phyloP scores from a whole-genome alignment of 2,329 filamentous ascomycete species.

The Sporothrix humicola region DNA sequence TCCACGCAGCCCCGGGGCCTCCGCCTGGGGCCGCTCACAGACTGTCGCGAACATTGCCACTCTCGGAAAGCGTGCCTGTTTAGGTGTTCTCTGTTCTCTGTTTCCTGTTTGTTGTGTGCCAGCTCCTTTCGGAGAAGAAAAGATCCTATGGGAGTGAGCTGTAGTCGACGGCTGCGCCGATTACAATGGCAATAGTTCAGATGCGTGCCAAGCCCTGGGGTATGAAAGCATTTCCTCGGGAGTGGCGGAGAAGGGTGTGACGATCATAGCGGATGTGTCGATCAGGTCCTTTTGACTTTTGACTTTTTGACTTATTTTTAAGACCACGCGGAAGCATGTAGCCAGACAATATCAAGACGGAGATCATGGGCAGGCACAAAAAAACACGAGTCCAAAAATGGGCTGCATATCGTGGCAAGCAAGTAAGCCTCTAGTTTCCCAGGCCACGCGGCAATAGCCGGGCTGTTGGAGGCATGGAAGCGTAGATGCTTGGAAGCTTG shows the following conservation, averaged over 20 bases:
- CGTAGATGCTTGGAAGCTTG: too few relatives aligned
- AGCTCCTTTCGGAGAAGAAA: background rate
- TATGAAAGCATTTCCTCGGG: background rate
- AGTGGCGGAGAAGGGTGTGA: background rate
- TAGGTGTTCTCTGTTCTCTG: too few relatives aligned
- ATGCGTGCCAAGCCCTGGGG: background rate
- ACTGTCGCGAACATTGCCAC: background rate
- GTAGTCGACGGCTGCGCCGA: background rate
- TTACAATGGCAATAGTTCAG: background rate
- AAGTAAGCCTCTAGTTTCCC: background rate
- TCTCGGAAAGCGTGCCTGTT: background rate
- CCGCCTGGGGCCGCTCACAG: slow-evolving; percentile 8
- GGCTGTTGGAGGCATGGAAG: background rate
- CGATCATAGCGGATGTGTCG: background rate
- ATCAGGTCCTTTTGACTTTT: too few relatives aligned
- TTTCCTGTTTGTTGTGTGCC: too few relatives aligned
- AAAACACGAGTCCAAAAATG: too few relatives aligned
- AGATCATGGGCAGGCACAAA: background rate
- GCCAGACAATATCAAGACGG: background rate
- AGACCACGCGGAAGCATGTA: background rate
- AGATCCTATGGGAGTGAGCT: background rate
- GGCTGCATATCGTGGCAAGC: background rate
- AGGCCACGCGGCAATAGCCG: background rate
- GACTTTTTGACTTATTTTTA: background rate
- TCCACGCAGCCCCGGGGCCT: background rate